Evolutionary conservation across 257 asterid genomes (phyloP), one percentile per base, ranked within the genome.

Genomic region (Coffea canephora): DNA sequence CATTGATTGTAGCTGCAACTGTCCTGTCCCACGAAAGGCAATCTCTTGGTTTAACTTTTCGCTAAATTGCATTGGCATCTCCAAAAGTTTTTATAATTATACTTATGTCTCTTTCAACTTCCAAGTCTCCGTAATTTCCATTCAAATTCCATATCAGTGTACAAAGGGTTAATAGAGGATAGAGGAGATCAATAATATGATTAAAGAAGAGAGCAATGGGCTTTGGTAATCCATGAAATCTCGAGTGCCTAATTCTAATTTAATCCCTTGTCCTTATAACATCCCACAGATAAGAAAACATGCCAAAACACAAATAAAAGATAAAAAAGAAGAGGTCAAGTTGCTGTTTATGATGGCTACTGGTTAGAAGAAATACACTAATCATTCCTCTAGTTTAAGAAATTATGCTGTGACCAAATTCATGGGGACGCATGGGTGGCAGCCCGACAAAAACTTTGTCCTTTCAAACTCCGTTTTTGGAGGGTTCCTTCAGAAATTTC

Each of bases 281-380:
- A 8, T 57, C 14, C 25, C 6, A 39, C 39, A 62, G 57, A 69
- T 75, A 64, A 62, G 57, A 69, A 57, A 64, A 62, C 54, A 55
- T 21, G 3, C 78, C 12, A 41, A 57, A 25, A 27, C 39, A 75
- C 55, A 39, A 59, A 2, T 2, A 52, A 57, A 46, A 75, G 39
- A 57, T 21, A 23, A 8, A 11, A 11, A 39, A 9, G 7, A 57
- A 74, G 23, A 13, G 70, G 78, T 21, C n/a, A 39, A 59, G 41
- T 57, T 54, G 70, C 55, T 71, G 68, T 31, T 57, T 75, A 18
- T 78, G 61, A 69, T 48, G 72, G 77, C 66, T 34, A 25, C 21
- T 1, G 62, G 15, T 15, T 25, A 59, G 71, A 31, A 31, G 31
- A 31, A 27, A 67, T 31, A 19, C 14, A 57, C 78, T 34, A 19